These are phyloP conservation scores for Microbotryomycetes sp. DNA, from an alignment of 1,284 basidiomycete genomes.

Conservation along the genomic window DNA sequence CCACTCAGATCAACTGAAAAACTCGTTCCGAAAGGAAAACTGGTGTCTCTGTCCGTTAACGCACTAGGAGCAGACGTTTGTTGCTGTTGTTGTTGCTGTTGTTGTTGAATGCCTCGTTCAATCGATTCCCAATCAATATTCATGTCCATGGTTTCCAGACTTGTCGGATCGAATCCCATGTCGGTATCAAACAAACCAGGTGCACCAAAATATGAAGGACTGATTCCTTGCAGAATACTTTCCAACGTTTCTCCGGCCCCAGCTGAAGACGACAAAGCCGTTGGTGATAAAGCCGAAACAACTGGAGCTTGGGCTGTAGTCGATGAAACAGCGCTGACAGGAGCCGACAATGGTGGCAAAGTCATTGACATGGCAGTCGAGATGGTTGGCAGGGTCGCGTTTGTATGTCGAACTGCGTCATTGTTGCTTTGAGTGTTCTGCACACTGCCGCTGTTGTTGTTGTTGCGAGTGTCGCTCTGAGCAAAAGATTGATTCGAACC, in stretches of 20 bases:
- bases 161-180: not conserved
- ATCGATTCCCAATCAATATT: not conserved
- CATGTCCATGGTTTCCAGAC: not conserved
- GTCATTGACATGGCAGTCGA: not conserved
- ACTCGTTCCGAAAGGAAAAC: not conserved
- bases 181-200: not conserved
- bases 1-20: no score
- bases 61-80: not conserved
- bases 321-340: not conserved
- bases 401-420: no score
- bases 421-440: no score
- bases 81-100: not conserved
- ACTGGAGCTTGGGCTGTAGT: not conserved
- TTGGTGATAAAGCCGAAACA: not conserved
- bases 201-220: not conserved
- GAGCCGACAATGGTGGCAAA: not conserved
- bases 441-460: no score
- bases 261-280: not conserved
- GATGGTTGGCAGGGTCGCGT: no score
- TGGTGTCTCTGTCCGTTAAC: not conserved
- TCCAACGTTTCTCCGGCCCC: not conserved
- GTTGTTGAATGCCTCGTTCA: not conserved
- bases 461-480: no score
- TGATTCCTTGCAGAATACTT: not conserved
- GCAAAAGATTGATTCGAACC: no score